Evolutionary conservation across 495 filamentous ascomycete species (phyloP), one percentile per base, ranked within the genome.

Genomic region (Tuber umbilicatum): DNA sequence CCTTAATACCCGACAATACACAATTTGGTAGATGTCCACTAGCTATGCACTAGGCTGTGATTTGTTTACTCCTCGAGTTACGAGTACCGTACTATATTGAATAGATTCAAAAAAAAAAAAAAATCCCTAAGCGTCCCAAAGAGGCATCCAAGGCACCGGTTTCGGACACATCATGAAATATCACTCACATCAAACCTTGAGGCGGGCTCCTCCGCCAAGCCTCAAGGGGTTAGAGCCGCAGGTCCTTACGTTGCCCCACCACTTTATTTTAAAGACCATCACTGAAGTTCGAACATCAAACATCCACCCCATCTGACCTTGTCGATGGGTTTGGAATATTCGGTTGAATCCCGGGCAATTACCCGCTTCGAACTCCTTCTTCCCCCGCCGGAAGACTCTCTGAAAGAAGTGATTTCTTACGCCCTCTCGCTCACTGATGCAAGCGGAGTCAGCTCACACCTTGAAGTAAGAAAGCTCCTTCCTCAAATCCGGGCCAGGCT

Each of bases 321-420:
- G 12, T 0, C 27, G 35, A 64, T 64, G 6, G 81, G 68, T 7
- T 84, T 83, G 19, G 83, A 82, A 60, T 87, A 85, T 71, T 85
- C 85, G 50, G 71, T 80, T 27, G 77, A 74, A 39, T 47, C 74
- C 38, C 82, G 80, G 80, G 80, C 93, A 41, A 79, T 91, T 40
- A 85, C 90, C 73, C 92, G 92, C 76, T 87, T 99, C 14, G 87
- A 90, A 41, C 88, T 88, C 73, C 85, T 99, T 21, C 87, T 99
- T 2, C 92, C 93, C 7, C 85, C 98, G 17, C 93, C 97, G 72
- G 89, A 94, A 64, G 90, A 91, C 5, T 93, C 93, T 67, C 85
- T 97, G 40, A 87, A 88, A 74, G 91, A 97, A 81, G 88, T 97
- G 64, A 84, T 97, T 71, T 89, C 92, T 5, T 96, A 97, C 83